A percentile compares a stretch with the other conserved stretches of the same genome.
These are phyloP conservation scores for Metahyphopichia silvanorum DNA, from an alignment of 805 yeast species.

Conservation along the genomic window DNA sequence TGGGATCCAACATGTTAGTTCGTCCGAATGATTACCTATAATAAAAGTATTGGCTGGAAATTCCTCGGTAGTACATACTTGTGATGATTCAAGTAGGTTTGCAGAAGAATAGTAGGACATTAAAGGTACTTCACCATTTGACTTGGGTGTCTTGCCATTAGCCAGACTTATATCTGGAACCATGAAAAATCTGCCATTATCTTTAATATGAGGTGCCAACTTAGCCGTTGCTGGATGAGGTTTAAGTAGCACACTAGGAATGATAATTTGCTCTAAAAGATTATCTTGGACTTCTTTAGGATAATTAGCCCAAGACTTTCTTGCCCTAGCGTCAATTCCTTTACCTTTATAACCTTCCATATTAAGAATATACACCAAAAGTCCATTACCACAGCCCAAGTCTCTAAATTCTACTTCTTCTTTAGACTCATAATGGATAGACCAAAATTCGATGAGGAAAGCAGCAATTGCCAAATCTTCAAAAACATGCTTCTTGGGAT, in stretches of 20 bases:
- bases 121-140: constrained; percentile 30
- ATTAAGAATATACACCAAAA: constrained; percentile 68
- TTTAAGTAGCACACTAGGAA: constrained; percentile 71
- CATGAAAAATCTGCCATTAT: constrained; percentile 61
- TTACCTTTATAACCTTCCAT: constrained; percentile 79
- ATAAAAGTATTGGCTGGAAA: constrained; percentile 72
- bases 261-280: constrained; percentile 71
- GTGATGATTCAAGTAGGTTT: constrained; percentile 46
- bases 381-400: constrained; percentile 94
- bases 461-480: constrained; percentile 97
- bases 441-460: constrained; percentile 86
- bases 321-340: constrained; percentile 85
- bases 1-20: constrained; percentile 94
- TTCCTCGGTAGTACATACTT: constrained; percentile 56
- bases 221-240: constrained; percentile 63
- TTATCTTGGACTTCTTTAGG: constrained; percentile 59
- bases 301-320: constrained; percentile 83
- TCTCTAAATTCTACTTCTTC: constrained; percentile 71
- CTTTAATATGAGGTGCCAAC: constrained; percentile 50
- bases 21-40: constrained; percentile 95
- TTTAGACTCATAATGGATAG: constrained; percentile 30
- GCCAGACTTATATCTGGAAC: constrained; percentile 37
- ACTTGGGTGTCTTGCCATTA: constrained; percentile 9
- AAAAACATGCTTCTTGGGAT: constrained; percentile 92
- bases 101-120: constrained; percentile 56